Base-by-base conservation (phyloP, 768 basidiomycete genomes). In the Leccinum broughii region DNA sequence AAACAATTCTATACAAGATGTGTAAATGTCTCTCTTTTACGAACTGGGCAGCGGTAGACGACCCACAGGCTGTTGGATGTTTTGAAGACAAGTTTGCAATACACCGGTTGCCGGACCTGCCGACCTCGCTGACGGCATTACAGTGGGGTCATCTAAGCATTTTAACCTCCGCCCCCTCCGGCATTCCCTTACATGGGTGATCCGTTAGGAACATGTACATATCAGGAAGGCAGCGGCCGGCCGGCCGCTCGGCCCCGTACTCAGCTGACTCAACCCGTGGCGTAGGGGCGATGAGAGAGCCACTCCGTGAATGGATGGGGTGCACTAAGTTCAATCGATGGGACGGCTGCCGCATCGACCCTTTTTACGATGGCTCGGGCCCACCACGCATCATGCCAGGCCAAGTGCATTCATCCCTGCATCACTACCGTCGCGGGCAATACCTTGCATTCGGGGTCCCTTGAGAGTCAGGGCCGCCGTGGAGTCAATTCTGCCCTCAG, bases 121-220 rank as follows among this genome's bases (percentile, higher is more conserved):
- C 65, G 68, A 54, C 22, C 32, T 55, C 55, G 61, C 66, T 69
- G 68, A 70, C 68, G 17, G 17, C 63, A 68, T 60, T 41, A 17
- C 1, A 37, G 22, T 55, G 22, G 28, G 34, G 30, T 66, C 62
- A 50, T 24, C 49, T 17, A 28, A 26, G 8, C 24, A 28, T 30
- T 64, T 56, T 20, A 51, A 34, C 26, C 41, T 57, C 64, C 63
- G 54, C 49, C 4, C 15, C 4, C 13, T 17, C 26, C 49, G 34
- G 15, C n/a, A 24, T 28, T 3, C 3, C 52, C 34, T 35, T 34
- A 53, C 13, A 14, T 22, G 52, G 52, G 52, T 5, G 11, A n/a
- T 22, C n/a, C 22, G 10, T 24, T 34, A 35, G 52, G 34, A 34
- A 24, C 34, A 22, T 13, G 20, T 13, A 35, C 34, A 53, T 53